Base-by-base conservation (phyloP, 805 yeast species). In the Pichia eremophila region DNA sequence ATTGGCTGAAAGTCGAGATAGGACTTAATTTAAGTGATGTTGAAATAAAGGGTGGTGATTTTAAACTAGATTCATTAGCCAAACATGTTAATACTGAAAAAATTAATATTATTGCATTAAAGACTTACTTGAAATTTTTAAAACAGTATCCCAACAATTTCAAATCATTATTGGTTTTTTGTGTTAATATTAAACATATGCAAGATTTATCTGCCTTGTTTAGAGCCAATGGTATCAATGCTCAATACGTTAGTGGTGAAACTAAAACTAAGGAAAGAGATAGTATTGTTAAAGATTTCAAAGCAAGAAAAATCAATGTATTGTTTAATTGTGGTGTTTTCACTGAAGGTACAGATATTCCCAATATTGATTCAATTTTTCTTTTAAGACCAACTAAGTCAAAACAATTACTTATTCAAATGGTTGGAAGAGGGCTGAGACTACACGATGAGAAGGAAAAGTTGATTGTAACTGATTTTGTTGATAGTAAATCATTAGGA, bases 271-370 rank as follows among this genome's bases (percentile, higher is more conserved):
- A 60, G 7, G 79, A 74, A 39, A 68, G 97, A 39, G 72, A 66
- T 15, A 57, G 62, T 3, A 69, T 79, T 0, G 64, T 89, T 2
- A 63, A 67, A 7, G 81, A 75, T 35, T 91, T 90, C 59, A 74
- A 71, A 51, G 55, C 65, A 0, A 89, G 93, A 0, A 59, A 72
- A 15, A 70, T 86, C 18, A 78, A 82, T 5, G 95, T 91, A 0
- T 64, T 90, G 31, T 74, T 93, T 67, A 91, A 91, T 59, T 93
- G 95, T 61, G 87, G 85, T 17, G 86, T 90, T 7, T 83, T 91
- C 56, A 90, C 96, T 0, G 98, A 90, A 62, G 98, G 98, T 0
- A 88, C 97, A 0, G 97, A 90, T 65, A 81, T 91, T 18, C 97
- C 97, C 3, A 81, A 81, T 51, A 83, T 89, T 48, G 97, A 90